A percentile compares a stretch with the other conserved stretches of the same genome.
phyloP scores from a whole-genome alignment of 2,329 filamentous ascomycete genomes.

The Fusarium longipes region DNA sequence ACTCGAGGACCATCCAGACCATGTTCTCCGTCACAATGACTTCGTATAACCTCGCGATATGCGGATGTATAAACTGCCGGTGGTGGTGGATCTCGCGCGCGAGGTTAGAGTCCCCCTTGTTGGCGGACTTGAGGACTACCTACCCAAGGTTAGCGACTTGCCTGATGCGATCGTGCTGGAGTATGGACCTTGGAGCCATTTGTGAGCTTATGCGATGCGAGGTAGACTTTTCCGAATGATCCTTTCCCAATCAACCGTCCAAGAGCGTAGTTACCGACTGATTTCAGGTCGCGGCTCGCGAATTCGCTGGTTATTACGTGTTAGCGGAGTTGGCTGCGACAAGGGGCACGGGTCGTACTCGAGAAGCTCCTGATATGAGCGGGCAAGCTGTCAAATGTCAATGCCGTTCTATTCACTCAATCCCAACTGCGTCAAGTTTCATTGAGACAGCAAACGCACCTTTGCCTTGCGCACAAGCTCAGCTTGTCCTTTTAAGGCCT shows the following conservation, averaged over 20 bases:
- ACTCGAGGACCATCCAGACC: conserved; percentile 97
- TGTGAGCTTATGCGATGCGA: conserved; percentile 95
- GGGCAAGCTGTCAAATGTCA: conserved; percentile 76
- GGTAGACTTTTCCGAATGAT: conserved; percentile 97
- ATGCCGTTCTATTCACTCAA: not conserved
- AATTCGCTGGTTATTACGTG: conserved; percentile 77
- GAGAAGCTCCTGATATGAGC: conserved; percentile 95
- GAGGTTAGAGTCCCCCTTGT: conserved; percentile 94
- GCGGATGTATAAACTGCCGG: conserved; percentile 95
- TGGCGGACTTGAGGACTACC: conserved; percentile 98
- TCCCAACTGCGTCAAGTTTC: not conserved
- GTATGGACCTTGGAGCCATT: conserved; percentile 90
- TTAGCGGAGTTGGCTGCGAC: conserved; percentile 3
- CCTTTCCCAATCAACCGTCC: conserved; percentile 95
- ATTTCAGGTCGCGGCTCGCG: conserved; percentile 87
- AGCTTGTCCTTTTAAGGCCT: conserved; percentile 65
- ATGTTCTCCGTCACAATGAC: conserved; percentile 95
- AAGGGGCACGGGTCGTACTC: conserved; percentile 70
- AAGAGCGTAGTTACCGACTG: conserved; percentile 93
- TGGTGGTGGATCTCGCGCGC: conserved; percentile 98
- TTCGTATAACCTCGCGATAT: conserved; percentile 96
- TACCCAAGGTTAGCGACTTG: conserved; percentile 52
- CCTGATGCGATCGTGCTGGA: not conserved
- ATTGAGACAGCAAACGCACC: conserved; percentile 51
- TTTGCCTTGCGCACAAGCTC: conserved; percentile 73